Evolutionary conservation across 371 early-diverging fungal species (phyloP), one percentile per base, ranked within the genome.

Genomic region (Syncephalastrum racemosum): DNA sequence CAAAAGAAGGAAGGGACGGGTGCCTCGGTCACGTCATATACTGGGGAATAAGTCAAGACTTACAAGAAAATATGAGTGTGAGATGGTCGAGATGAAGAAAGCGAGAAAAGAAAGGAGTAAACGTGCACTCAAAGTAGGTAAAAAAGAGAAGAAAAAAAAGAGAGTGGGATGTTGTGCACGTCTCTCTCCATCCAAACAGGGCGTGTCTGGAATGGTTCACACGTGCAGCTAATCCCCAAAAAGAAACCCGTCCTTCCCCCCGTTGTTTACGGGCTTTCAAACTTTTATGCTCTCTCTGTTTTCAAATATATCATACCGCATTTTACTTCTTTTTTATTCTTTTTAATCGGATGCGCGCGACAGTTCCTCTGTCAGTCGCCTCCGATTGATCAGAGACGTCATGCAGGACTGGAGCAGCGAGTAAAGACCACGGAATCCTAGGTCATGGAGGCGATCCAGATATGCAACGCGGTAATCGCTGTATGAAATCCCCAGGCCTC

Each of bases 401-500:
- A 83, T 79, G 23, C 70, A 71, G n/a, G 66, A 67, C 54, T 67
- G 77, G 7, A 85, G 55, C 25, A 83, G 68, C 8, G 73, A 63
- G 40, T 73, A 58, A 5, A 82, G 59, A 0, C 86, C 86, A 2
- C 55, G 56, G 20, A 81, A 78, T 4, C 86, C 86, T 2, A 60
- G 45, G 1, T 64, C 45, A 4, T 63, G 56, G 3, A 85, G 61
- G 49, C 77, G 55, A 40, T 78, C 76, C 23, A 85, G 64, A 47
- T 75, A 79, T 46, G 70, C 63, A 13, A 79, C 64, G 7, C 83
- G 67, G 53, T 74, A 85, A 8, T 81, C 81, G 8, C 59, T 66
- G 62, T 69, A 81, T 4, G 65, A 46, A 4, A 81, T 56, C 4
- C 62, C 24, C 18, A 76, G 40, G 2, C 79, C 80, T n/a, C 74